phyloP scores from a whole-genome alignment of 129 eudicot genomes.

The Logfia minima region DNA sequence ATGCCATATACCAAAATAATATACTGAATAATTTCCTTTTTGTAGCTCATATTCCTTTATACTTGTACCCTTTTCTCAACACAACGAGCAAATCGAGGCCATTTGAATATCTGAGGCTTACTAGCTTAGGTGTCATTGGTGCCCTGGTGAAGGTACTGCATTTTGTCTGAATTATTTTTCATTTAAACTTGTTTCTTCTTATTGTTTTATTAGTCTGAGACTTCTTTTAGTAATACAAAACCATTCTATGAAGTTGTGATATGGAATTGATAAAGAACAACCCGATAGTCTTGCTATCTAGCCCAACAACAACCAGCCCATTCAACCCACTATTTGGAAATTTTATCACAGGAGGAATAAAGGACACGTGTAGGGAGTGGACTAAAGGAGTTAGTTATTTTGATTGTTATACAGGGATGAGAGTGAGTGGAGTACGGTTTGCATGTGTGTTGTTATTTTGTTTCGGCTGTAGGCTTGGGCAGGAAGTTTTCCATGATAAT shows the following conservation, averaged over 20 bases:
- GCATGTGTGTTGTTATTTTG: too few species aligned
- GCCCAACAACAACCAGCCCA: background rate
- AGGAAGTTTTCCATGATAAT: too few species aligned
- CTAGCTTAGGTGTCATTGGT: slow-evolving; percentile 96
- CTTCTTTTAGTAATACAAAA: background rate
- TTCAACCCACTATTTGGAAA: background rate
- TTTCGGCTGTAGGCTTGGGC: too few species aligned
- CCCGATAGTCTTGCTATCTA: background rate
- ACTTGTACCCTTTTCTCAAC: slow-evolving; percentile 85
- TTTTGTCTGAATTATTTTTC: background rate
- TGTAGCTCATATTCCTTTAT: slow-evolving; percentile 92
- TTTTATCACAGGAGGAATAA: background rate
- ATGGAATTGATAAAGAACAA: background rate
- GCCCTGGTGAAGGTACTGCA: slow-evolving; percentile 82
- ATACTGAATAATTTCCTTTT: slow-evolving; percentile 17
- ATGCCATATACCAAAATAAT: background rate
- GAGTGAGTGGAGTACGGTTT: too few species aligned
- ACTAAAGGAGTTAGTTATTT: background rate
- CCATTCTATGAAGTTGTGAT: background rate
- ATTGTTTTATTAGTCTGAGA: background rate
- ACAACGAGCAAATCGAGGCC: slow-evolving; percentile 92
- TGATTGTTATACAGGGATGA: background rate
- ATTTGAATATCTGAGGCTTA: slow-evolving; percentile 88
- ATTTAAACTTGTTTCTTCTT: background rate
- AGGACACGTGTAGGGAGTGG: background rate